These are phyloP conservation scores for Ampelomyces quisqualis DNA, from an alignment of 2,329 filamentous ascomycete genomes.

Conservation along the genomic window DNA sequence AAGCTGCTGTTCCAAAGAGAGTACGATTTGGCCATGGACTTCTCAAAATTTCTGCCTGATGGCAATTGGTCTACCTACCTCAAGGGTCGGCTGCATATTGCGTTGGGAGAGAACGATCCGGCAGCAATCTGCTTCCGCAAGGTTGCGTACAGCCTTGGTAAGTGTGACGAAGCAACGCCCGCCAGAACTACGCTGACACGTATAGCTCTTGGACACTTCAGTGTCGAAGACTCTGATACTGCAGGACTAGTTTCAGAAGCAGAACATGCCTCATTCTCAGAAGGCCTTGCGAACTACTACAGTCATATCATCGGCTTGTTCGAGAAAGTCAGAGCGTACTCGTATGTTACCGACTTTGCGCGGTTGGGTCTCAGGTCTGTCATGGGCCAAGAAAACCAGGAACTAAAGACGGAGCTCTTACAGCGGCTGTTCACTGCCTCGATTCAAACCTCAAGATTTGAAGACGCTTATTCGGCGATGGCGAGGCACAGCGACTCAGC, in stretches of 20 bases:
- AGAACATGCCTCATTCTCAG: conserved; percentile 67
- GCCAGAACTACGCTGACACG: conserved; percentile 16
- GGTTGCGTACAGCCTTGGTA: conserved; percentile 79
- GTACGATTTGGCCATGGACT: conserved; percentile 58
- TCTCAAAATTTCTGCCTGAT: conserved; percentile 64
- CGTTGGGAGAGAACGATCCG: conserved; percentile 69
- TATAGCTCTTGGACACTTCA: conserved; percentile 39
- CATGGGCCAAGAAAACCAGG: conserved; percentile 29
- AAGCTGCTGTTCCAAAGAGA: conserved; percentile 48
- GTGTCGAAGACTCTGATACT: conserved; percentile 45
- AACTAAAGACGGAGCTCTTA: conserved; percentile 58
- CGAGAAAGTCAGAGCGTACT: conserved; percentile 73
- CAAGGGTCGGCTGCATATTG: conserved; percentile 75
- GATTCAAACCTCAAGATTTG: conserved; percentile 75
- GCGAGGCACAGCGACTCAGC: conserved; percentile 69
- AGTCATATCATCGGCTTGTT: conserved; percentile 81
- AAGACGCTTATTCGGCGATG: conserved; percentile 78
- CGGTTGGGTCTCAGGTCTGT: conserved; percentile 60
- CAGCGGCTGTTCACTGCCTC: conserved; percentile 82
- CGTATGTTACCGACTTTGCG: conserved; percentile 82
- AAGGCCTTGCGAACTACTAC: conserved; percentile 80
- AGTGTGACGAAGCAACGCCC: conserved; percentile 32
- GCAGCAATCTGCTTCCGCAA: conserved; percentile 78
- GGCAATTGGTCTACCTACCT: conserved; percentile 70
- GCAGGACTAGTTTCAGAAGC: conserved; percentile 68